Conservation (phyloP, 441 rosid species). For the Populus hybrid region DNA sequence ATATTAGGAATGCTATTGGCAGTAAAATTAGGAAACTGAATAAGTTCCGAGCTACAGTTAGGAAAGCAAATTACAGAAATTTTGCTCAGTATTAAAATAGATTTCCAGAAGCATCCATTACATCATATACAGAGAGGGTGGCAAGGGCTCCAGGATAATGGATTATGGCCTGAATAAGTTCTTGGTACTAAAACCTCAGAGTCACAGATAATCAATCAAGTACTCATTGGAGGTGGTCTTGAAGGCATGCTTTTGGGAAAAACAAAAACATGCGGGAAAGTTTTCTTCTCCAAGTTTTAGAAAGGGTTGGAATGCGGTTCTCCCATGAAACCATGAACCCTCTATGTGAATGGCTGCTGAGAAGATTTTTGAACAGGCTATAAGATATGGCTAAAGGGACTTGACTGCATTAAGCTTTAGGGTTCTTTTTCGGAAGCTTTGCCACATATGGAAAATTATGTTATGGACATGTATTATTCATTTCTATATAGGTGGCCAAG, state of each 20-base stretch:
- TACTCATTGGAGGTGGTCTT: background rate
- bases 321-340: background rate
- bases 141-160: background rate
- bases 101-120: too few relatives aligned
- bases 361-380: background rate
- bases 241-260: background rate
- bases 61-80: background rate
- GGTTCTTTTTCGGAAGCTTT: background rate
- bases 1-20: background rate
- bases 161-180: background rate
- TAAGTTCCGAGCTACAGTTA: background rate
- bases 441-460: background rate
- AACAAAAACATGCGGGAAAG: background rate
- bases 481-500: background rate
- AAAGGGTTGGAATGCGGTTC: background rate
- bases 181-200: background rate
- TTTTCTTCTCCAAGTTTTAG: background rate
- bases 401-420: background rate
- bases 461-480: background rate
- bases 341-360: background rate
- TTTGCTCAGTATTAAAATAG: too few relatives aligned
- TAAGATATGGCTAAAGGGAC: background rate
- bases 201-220: background rate
- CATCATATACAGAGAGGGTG: background rate
- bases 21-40: background rate